A percentile compares a stretch with the other conserved stretches of the same genome.
phyloP scores from a whole-genome alignment of 805 yeast genomes.

The Phaffomyces antillensis region DNA sequence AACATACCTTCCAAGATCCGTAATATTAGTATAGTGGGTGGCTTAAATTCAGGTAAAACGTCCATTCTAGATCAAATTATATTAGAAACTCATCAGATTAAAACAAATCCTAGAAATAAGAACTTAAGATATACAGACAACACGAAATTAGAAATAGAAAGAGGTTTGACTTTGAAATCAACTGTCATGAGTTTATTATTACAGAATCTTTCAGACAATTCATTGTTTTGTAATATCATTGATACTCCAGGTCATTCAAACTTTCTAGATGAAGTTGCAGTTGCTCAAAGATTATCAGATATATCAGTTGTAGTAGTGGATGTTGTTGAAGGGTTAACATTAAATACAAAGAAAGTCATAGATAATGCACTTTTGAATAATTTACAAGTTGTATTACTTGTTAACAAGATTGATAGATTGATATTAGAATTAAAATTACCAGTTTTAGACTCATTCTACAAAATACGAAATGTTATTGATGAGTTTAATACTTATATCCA shows the following conservation, averaged over 20 bases:
- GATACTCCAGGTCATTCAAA: slow-evolving; percentile 94
- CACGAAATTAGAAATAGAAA: slow-evolving; percentile 55
- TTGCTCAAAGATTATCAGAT: slow-evolving; percentile 54
- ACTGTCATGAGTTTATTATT: slow-evolving; percentile 56
- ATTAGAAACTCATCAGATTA: slow-evolving; percentile 49
- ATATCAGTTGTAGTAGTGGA: slow-evolving; percentile 70
- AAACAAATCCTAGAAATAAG: slow-evolving; percentile 48
- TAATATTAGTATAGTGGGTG: slow-evolving; percentile 76
- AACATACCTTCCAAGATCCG: slow-evolving; percentile 57
- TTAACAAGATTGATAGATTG: slow-evolving; percentile 84
- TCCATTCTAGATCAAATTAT: slow-evolving; percentile 64
- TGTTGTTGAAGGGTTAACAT: slow-evolving; percentile 72
- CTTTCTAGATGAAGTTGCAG: slow-evolving; percentile 68
- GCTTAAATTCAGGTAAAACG: slow-evolving; percentile 81
- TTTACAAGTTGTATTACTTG: slow-evolving; percentile 48
- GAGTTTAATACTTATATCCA: slow-evolving; percentile 52
- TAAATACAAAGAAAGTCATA: slow-evolving; percentile 45
- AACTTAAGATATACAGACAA: slow-evolving; percentile 74
- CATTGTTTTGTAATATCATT: slow-evolving; percentile 53
- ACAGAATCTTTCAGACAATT: slow-evolving; percentile 44
- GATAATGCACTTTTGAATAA: slow-evolving; percentile 43
- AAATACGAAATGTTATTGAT: slow-evolving; percentile 53
- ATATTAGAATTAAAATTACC: slow-evolving; percentile 73
- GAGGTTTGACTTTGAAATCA: slow-evolving; percentile 64
- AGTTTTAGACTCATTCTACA: slow-evolving; percentile 64